Evolutionary conservation across 306 rosid species (phyloP).

Genomic region (Inga laurina): DNA sequence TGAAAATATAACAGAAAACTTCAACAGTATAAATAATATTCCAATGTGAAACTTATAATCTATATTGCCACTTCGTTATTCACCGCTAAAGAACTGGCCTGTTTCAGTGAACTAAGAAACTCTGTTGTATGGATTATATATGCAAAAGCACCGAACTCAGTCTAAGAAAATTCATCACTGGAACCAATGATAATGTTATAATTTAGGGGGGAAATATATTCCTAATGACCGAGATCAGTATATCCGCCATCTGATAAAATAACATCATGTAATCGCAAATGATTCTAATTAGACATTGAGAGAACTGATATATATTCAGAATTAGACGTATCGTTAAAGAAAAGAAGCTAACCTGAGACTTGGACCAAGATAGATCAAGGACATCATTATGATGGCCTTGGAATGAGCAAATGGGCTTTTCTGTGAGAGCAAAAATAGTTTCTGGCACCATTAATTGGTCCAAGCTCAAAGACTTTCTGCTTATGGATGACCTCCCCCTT

Average conservation of each 20-base stretch:
- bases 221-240: not conserved
- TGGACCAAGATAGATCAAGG: constrained; percentile 96
- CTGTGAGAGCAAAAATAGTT: constrained; percentile 67
- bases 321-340: constrained; percentile 14
- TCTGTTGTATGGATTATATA: not conserved
- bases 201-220: not conserved
- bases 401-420: constrained; percentile 73
- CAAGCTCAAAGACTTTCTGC: constrained; percentile 72
- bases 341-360: constrained; percentile 72
- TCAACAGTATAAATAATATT: not conserved
- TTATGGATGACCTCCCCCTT: constrained; percentile 73
- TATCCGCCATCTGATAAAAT: not conserved
- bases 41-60: constrained; percentile 8
- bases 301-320: constrained; percentile 17
- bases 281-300: not conserved
- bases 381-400: constrained; percentile 79
- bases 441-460: constrained; percentile 68
- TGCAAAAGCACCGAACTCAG: not conserved
- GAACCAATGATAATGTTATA: not conserved
- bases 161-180: not conserved
- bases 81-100: constrained; percentile 7
- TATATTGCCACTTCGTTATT: not conserved
- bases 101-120: not conserved
- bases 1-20: not conserved
- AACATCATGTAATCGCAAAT: not conserved